A percentile compares a stretch with the other conserved stretches of the same genome.
phyloP scores from a whole-genome alignment of 2,329 filamentous ascomycete species.

The Penicillium verrucosum region DNA sequence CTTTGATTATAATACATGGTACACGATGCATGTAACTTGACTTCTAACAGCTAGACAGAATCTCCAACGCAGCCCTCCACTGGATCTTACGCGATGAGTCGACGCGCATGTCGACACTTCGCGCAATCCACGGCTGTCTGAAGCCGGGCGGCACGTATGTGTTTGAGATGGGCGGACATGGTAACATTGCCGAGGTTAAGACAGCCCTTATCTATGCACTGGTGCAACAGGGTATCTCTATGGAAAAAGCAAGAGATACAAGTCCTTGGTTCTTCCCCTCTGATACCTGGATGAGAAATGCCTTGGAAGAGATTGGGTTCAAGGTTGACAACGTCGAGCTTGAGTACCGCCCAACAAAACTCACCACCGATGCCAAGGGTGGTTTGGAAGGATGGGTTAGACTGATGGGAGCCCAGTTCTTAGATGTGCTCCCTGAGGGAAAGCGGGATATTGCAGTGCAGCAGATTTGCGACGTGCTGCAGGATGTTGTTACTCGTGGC shows the following conservation, averaged over 20 bases:
- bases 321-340: conserved; percentile 55
- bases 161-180: conserved; percentile 70
- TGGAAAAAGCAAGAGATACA: conserved; percentile 48
- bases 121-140: conserved; percentile 51
- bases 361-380: conserved; percentile 43
- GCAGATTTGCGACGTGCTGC: conserved; percentile 55
- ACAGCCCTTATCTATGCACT: conserved; percentile 56
- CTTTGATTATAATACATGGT: not conserved
- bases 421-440: conserved; percentile 52
- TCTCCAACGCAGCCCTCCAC: conserved; percentile 66
- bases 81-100: conserved; percentile 57
- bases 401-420: conserved; percentile 59
- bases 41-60: conserved; percentile 13
- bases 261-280: conserved; percentile 73
- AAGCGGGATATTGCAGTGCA: conserved; percentile 52
- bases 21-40: not conserved
- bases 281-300: conserved; percentile 53
- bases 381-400: conserved; percentile 65
- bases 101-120: conserved; percentile 53
- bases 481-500: conserved; percentile 54
- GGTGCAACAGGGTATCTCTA: conserved; percentile 48
- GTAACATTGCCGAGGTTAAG: conserved; percentile 64
- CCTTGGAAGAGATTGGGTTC: conserved; percentile 43
- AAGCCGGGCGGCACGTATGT: conserved; percentile 57
- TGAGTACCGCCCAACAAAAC: conserved; percentile 62